These are phyloP conservation scores for Microthyrium microscopicum DNA, from an alignment of 2,329 filamentous ascomycete genomes.

Conservation along the genomic window DNA sequence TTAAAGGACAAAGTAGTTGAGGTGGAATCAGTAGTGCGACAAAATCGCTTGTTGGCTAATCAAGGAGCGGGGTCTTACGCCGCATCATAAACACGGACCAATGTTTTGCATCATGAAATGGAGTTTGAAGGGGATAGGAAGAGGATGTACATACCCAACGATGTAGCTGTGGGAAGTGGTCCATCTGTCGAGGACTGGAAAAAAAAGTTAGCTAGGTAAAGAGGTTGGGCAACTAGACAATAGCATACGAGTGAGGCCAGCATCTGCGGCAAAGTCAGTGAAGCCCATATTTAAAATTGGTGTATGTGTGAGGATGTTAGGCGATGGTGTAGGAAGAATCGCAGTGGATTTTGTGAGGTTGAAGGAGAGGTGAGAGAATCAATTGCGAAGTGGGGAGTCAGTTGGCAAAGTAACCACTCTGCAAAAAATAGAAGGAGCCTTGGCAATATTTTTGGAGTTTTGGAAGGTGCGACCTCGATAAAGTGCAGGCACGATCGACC, in stretches of 20 bases:
- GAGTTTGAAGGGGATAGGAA: slow-evolving; percentile 12
- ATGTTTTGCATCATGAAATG: slow-evolving; percentile 57
- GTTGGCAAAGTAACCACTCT: not conserved
- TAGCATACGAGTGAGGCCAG: slow-evolving; percentile 44
- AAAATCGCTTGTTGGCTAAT: slow-evolving; percentile 61
- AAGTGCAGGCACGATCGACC: not conserved
- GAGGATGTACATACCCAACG: slow-evolving; percentile 49
- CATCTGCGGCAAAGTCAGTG: slow-evolving; percentile 48
- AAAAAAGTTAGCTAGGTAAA: slow-evolving; percentile 6
- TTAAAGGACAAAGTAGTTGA: not conserved
- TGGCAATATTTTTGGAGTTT: not conserved
- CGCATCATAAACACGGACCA: slow-evolving; percentile 94
- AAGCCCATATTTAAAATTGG: slow-evolving; percentile 43
- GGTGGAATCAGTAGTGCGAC: slow-evolving; percentile 55
- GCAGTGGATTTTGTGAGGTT: not conserved
- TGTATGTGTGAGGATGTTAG: not conserved
- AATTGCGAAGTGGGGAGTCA: not conserved
- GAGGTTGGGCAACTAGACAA: slow-evolving; percentile 4
- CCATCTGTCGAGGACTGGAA: slow-evolving; percentile 52
- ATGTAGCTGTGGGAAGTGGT: slow-evolving; percentile 65
- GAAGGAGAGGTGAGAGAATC: not conserved
- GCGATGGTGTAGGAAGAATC: not conserved
- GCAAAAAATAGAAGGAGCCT: not conserved
- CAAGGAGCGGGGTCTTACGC: slow-evolving; percentile 78
- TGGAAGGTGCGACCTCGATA: not conserved